A percentile compares a stretch with the other conserved stretches of the same genome.
Evolutionary conservation across 2,329 filamentous ascomycete genomes (phyloP).

Genomic region (Botrytis porri): DNA sequence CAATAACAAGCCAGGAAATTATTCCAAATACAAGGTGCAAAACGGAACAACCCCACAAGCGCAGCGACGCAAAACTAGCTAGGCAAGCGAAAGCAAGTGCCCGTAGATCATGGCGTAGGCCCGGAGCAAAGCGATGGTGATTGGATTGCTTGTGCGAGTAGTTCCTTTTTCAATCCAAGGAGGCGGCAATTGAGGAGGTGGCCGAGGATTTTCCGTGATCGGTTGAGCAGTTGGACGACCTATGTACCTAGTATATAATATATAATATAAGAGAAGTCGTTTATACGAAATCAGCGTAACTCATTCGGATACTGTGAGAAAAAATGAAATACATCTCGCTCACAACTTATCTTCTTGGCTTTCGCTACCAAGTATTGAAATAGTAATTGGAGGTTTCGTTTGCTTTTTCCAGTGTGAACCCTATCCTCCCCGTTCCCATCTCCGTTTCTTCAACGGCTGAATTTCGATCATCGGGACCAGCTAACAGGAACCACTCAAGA

Average conservation of each 20-base stretch:
- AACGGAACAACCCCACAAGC: constrained; percentile 2
- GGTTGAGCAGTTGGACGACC: not conserved
- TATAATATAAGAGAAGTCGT: not conserved
- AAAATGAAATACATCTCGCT: not conserved
- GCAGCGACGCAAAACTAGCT: not conserved
- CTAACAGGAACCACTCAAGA: not conserved
- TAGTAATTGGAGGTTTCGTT: not conserved
- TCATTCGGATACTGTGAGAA: not conserved
- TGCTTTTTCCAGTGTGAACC: not conserved
- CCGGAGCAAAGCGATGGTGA: not conserved
- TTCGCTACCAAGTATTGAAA: not conserved
- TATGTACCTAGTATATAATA: not conserved
- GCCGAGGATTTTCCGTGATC: constrained; percentile 7
- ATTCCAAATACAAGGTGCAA: constrained; percentile 17
- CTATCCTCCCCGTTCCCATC: not conserved
- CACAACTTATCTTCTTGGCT: not conserved
- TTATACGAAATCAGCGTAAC: not conserved
- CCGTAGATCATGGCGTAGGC: constrained; percentile 14
- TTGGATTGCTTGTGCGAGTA: constrained; percentile 9
- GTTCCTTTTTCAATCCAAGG: not conserved
- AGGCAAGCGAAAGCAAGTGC: constrained; percentile 9
- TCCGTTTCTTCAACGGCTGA: constrained; percentile 16
- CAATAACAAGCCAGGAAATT: constrained; percentile 5
- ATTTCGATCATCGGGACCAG: not conserved
- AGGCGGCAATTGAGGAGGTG: constrained; percentile 5